phyloP scores from a whole-genome alignment of 441 rosid genomes.

The Populus tomentosa region DNA sequence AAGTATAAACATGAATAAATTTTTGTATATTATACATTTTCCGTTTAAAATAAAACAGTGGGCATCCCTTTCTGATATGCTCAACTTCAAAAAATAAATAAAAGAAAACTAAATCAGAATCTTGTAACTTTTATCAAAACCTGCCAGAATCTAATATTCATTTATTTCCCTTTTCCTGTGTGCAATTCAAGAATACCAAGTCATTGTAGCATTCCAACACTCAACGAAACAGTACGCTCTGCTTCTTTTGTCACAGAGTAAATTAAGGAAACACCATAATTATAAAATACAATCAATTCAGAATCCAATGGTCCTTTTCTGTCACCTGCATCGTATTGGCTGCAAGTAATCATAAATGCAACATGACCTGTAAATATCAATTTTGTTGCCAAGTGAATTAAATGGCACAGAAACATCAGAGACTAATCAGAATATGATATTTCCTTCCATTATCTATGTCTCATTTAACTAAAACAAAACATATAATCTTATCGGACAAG shows the following conservation, averaged over 20 bases:
- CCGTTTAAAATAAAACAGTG: not conserved
- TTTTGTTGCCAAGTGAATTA: not conserved
- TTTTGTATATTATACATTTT: not conserved
- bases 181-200: not conserved
- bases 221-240: not conserved
- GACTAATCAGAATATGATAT: not conserved
- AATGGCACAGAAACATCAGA: not conserved
- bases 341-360: not conserved
- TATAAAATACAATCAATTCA: not conserved
- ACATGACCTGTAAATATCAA: not conserved
- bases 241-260: not conserved
- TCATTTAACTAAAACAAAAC: not conserved
- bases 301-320: not conserved
- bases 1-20: not conserved
- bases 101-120: too few species aligned
- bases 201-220: not conserved
- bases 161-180: not conserved
- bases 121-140: not conserved
- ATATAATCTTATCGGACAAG: not conserved
- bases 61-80: not conserved
- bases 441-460: not conserved
- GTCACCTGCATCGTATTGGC: not conserved
- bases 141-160: not conserved
- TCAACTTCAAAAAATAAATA: not conserved
- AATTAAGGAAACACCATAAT: not conserved